A percentile compares a stretch with the other conserved stretches of the same genome.
phyloP scores from a whole-genome alignment of 768 basidiomycete genomes.

The Rhodotorula kratochvilovae region DNA sequence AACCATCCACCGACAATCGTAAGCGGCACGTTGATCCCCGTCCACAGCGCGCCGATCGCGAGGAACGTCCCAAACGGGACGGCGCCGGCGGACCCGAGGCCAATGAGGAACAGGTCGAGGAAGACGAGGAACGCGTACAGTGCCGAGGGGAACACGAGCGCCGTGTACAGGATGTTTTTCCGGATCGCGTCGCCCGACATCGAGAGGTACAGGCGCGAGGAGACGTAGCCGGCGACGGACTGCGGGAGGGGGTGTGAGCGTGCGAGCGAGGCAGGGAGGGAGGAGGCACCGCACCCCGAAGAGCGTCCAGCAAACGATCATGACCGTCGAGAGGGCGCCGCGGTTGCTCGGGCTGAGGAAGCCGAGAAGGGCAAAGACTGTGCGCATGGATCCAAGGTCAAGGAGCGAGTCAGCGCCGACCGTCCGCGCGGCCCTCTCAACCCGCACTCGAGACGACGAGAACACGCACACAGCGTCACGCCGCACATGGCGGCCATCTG shows the following conservation, averaged over 20 bases:
- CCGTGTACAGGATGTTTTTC: slow-evolving; percentile 80
- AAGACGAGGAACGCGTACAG: slow-evolving; percentile 81
- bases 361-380: slow-evolving; percentile 87
- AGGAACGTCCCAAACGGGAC: slow-evolving; percentile 72
- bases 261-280: not conserved
- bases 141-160: slow-evolving; percentile 79
- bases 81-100: slow-evolving; percentile 83
- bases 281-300: slow-evolving; percentile 64
- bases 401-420: not conserved
- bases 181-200: slow-evolving; percentile 71
- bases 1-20: slow-evolving; percentile 79
- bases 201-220: slow-evolving; percentile 72
- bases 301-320: slow-evolving; percentile 90
- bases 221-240: slow-evolving; percentile 78
- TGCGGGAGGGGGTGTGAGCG: slow-evolving; percentile 4
- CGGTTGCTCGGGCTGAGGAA: slow-evolving; percentile 95
- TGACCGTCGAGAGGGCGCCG: slow-evolving; percentile 85
- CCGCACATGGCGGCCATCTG: slow-evolving; percentile 80
- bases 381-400: not conserved
- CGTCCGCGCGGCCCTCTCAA: too few species aligned
- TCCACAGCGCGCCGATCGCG: slow-evolving; percentile 50
- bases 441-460: too few species aligned
- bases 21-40: slow-evolving; percentile 85
- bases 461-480: slow-evolving; percentile 69
- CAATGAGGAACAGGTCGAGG: slow-evolving; percentile 82